Base-by-base conservation (phyloP, 176 grass and related monocot genomes). In the Poa annua region DNA sequence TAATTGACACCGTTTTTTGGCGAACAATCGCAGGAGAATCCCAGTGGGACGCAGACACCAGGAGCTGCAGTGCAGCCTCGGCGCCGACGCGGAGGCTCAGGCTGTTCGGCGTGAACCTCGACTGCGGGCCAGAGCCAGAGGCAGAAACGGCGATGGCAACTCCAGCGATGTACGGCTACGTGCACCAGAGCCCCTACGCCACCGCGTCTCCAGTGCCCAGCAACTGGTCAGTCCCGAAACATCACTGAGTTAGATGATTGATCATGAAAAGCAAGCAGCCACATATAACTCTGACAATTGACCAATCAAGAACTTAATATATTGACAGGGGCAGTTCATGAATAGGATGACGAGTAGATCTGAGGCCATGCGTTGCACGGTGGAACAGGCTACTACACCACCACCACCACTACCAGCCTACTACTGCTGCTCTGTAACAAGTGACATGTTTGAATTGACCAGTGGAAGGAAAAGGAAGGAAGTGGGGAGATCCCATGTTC, bases 101-200 rank as follows among this genome's bases (percentile, higher is more conserved):
- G 66, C 75, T 97, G 20, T 97, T 97, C 55, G 95, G 95, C 25
- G 95, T 97, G 78, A 94, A 97, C 83, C 87, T 97, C 26, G 90
- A 97, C 76, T 97, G 90, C 77, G 90, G 80, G 9, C 86, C 89
- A 34, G 89, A 84, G 72, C 86, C 85, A 26, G 88, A 89, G 76
- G 51, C 88, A 72, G 47, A 55, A 53, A 22, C 73, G 11, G 22
- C 44, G 4, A 35, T 29, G 2, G 81, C 59, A 33, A 20, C 80
- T 16, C 54, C 86, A 5, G 51, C 80, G 61, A 69, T 59, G 71
- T 91, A 87, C 42, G 45, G 89, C 17, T 80, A 80, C 72, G 80
- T 85, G 67, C 80, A 81, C 47, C 87, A 88, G 76, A 83, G 39
- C 87, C 70, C 90, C 35, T 84, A 88, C 56, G 36, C 79, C 42